phyloP scores from a whole-genome alignment of 2,329 filamentous ascomycete genomes.

The Cladorrhinum sp. region DNA sequence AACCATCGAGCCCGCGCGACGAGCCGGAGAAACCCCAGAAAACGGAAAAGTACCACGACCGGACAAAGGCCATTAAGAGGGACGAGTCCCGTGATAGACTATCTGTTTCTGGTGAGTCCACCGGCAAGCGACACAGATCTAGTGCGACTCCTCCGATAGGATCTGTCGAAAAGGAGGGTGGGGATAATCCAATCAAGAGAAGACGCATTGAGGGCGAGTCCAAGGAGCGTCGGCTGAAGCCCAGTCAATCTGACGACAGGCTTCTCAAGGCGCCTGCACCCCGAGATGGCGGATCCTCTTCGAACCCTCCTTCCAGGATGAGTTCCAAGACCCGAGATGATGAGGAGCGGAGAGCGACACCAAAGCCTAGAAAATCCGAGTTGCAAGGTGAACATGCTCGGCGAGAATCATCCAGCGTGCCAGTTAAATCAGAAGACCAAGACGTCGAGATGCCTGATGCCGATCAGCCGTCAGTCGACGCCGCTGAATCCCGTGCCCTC shows the following conservation, averaged over 20 bases:
- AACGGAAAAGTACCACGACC: slow-evolving; percentile 57
- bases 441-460: slow-evolving; percentile 57
- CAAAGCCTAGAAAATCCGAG: slow-evolving; percentile 40
- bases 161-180: slow-evolving; percentile 51
- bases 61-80: slow-evolving; percentile 59
- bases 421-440: slow-evolving; percentile 55
- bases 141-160: slow-evolving; percentile 58
- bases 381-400: slow-evolving; percentile 36
- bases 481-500: slow-evolving; percentile 27
- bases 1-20: slow-evolving; percentile 53
- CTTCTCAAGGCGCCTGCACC: slow-evolving; percentile 42
- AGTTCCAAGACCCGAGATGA: slow-evolving; percentile 43
- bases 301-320: slow-evolving; percentile 28
- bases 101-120: slow-evolving; percentile 48
- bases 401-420: slow-evolving; percentile 46
- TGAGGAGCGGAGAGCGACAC: slow-evolving; percentile 35
- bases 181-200: slow-evolving; percentile 52
- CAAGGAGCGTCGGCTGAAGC: slow-evolving; percentile 48
- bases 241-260: slow-evolving; percentile 45
- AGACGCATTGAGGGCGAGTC: slow-evolving; percentile 55
- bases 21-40: slow-evolving; percentile 48
- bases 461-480: slow-evolving; percentile 28
- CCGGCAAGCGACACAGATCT: slow-evolving; percentile 56
- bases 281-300: slow-evolving; percentile 34
- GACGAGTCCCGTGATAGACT: slow-evolving; percentile 58